Evolutionary conservation across 192 early-diverging fungal genomes (phyloP).

Genomic region (Podila horticola): DNA sequence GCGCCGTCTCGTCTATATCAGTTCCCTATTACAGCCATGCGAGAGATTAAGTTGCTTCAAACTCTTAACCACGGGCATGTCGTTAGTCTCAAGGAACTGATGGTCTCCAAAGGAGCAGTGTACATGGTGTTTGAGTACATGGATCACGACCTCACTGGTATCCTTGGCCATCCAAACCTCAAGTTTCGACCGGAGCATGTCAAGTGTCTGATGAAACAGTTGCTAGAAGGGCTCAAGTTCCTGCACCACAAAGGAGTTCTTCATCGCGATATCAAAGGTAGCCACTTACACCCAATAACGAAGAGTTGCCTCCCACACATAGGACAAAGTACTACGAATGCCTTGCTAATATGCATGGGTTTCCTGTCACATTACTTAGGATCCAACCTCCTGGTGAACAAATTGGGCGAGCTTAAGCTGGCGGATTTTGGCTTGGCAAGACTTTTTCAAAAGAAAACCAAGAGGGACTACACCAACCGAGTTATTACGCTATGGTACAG

Average conservation of each 20-base stretch:
- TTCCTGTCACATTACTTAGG: slow-evolving; percentile 31
- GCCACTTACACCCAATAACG: background rate
- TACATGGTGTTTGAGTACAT: slow-evolving; percentile 92
- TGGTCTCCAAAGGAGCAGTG: slow-evolving; percentile 76
- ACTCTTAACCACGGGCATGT: slow-evolving; percentile 76
- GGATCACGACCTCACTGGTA: slow-evolving; percentile 87
- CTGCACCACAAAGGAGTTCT: slow-evolving; percentile 87
- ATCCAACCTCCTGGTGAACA: slow-evolving; percentile 91
- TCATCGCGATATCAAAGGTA: slow-evolving; percentile 95
- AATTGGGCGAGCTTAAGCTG: slow-evolving; percentile 88
- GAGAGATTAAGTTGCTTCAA: slow-evolving; percentile 84
- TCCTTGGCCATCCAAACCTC: slow-evolving; percentile 78
- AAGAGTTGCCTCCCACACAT: too few relatives aligned
- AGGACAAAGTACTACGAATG: too few relatives aligned
- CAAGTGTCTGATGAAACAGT: slow-evolving; percentile 90
- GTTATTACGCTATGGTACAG: slow-evolving; percentile 99
- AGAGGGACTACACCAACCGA: slow-evolving; percentile 81
- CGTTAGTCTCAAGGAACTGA: slow-evolving; percentile 77
- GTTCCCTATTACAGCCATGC: slow-evolving; percentile 89
- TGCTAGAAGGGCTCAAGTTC: slow-evolving; percentile 87
- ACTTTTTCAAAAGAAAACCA: slow-evolving; percentile 69
- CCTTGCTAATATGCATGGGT: too few relatives aligned
- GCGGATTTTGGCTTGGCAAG: slow-evolving; percentile 98
- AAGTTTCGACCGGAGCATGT: slow-evolving; percentile 74
- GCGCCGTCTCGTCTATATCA: slow-evolving; percentile 6